Percentiles rank a stretch among this genome's conserved stretches.
Conservation (phyloP, 2,329 filamentous ascomycete genomes). For the Orbilia brochopaga region DNA sequence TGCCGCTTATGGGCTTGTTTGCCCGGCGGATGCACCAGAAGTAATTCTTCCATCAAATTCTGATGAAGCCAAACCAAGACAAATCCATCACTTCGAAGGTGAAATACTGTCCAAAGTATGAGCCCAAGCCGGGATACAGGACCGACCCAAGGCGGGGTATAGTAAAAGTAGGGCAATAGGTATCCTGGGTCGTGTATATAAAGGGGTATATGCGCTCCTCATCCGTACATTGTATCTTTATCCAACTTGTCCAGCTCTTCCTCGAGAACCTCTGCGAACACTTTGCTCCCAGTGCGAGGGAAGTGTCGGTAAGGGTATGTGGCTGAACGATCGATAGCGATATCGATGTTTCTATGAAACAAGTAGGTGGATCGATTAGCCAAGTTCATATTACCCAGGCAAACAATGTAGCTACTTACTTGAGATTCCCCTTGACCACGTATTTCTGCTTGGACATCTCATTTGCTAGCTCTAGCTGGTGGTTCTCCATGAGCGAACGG, state of each 20-base stretch:
- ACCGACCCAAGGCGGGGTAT: too few relatives aligned
- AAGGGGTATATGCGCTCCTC: conserved; percentile 1
- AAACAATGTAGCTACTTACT: conserved; percentile 62
- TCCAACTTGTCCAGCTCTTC: conserved; percentile 56
- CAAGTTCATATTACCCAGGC: background rate
- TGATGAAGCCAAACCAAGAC: too few relatives aligned
- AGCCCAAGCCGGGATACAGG: too few relatives aligned
- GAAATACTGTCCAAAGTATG: too few relatives aligned
- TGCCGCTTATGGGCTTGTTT: too few relatives aligned
- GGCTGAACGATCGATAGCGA: conserved; percentile 46
- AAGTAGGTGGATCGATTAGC: background rate
- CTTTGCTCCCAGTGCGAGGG: conserved; percentile 55
- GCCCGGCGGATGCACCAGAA: too few relatives aligned
- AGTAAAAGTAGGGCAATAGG: background rate
- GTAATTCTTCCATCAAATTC: too few relatives aligned
- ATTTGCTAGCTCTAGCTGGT: conserved; percentile 84
- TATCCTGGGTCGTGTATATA: background rate
- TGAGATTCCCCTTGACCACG: conserved; percentile 72
- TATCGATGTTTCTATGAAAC: conserved; percentile 34
- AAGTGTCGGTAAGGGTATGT: conserved; percentile 51
- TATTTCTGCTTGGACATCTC: conserved; percentile 77
- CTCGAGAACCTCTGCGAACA: conserved; percentile 58
- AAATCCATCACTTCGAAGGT: too few relatives aligned
- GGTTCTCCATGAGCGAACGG: conserved; percentile 79
- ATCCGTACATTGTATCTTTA: conserved; percentile 50